Evolutionary conservation across 331 rosid genomes (phyloP).

Genomic region (Arachis monticola): DNA sequence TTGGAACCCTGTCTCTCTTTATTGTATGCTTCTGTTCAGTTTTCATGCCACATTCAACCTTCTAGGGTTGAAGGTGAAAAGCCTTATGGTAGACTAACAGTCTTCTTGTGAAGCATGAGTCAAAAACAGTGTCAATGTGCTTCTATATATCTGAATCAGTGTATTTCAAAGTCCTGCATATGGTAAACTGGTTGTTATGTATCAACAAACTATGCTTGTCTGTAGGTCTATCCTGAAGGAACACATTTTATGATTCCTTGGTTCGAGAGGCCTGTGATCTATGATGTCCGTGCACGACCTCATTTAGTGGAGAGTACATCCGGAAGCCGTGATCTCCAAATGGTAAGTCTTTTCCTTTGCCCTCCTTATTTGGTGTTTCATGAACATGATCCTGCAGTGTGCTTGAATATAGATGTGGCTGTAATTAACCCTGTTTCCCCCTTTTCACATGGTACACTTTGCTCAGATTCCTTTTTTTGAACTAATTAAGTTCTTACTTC

Average conservation of each 20-base stretch:
- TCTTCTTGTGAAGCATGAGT: constrained; percentile 13
- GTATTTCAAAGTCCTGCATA: not conserved
- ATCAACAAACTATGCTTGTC: not conserved
- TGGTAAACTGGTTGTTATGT: constrained; percentile 1
- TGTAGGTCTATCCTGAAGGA: constrained; percentile 92
- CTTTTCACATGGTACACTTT: not conserved
- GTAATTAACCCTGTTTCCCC: not conserved
- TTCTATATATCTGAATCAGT: not conserved
- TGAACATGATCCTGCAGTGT: constrained; percentile 5
- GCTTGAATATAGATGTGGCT: constrained; percentile 3
- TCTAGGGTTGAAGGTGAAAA: too few relatives aligned
- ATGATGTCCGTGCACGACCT: constrained; percentile 85
- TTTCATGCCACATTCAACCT: not conserved
- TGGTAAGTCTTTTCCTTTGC: constrained; percentile 48
- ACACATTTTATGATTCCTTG: constrained; percentile 79
- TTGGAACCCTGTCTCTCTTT: not conserved
- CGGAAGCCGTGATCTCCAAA: constrained; percentile 89
- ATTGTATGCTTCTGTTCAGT: not conserved
- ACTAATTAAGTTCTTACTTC: not conserved
- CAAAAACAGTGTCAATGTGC: not conserved
- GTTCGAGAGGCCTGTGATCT: constrained; percentile 86
- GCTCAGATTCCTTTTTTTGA: not conserved
- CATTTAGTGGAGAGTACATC: constrained; percentile 70
- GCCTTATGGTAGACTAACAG: constrained; percentile 7
- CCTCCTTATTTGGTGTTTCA: not conserved